Base-by-base conservation (phyloP, 2,329 filamentous ascomycete genomes). In the Hysterium pulicare region DNA sequence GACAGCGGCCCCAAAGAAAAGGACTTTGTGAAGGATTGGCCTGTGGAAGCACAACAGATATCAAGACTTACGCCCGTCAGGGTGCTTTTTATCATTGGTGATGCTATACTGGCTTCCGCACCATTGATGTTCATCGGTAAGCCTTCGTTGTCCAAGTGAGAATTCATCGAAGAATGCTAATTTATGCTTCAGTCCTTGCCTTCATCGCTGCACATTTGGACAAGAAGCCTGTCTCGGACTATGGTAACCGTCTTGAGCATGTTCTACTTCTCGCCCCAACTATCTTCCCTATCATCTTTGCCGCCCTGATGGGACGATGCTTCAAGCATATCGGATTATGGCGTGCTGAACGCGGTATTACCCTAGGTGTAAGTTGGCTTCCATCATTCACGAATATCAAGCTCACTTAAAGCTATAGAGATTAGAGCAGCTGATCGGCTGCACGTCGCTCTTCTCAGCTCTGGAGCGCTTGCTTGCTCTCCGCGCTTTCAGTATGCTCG, bases 401-500 rank as follows among this genome's bases (percentile, higher is more conserved):
- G n/a, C 10, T 34, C 31, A 20, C 32, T 19, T 9, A 34, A 10
- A 11, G n/a, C n/a, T 5, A 11, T 31, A 31, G 51, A 17, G 53
- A 49, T 9, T 60, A 50, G 56, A 58, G 59, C 57, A 60, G 28
- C 45, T 62, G 0, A 33, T 61, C 5, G 59, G 59, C 5, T 61
- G 57, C 31, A 53, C 54, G 33, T 61, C 59, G 3, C 48, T 63
- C 5, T 62, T 60, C 33, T 54, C 54, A 4, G 59, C 59, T 4
- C 44, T 63, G 5, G 58, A 63, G 39, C 60, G 57, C 4, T 58
- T 61, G 26, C 46, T 61, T 4, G 49, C 46, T 13, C 46, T 63
- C 6, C 51, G 55, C 8, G 52, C 48, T 4, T 57, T 53, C 45
- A 56, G 52, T 10, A 19, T 55, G 7, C 33, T 62, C n/a, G 58